These are phyloP conservation scores for Fragilaria radians DNA, from an alignment of 108 stramenopile species.

Conservation along the genomic window DNA sequence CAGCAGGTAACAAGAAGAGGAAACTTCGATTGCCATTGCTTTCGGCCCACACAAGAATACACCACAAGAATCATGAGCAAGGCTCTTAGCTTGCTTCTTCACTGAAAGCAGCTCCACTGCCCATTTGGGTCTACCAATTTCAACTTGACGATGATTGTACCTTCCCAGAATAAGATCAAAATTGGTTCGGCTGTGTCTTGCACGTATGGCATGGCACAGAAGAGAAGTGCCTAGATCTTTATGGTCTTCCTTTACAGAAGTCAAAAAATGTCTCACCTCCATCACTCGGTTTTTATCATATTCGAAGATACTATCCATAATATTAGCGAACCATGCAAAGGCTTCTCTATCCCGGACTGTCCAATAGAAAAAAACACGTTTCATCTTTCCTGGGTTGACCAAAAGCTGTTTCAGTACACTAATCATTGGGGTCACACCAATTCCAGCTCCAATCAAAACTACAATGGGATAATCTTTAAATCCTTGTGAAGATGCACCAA, in stretches of 20 bases:
- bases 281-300: constrained; percentile 6
- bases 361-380: constrained; percentile 16
- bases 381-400: constrained; percentile 10
- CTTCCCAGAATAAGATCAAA: constrained; percentile 10
- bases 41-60: constrained; percentile 14
- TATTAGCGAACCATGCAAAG: constrained; percentile 9
- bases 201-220: constrained; percentile 13
- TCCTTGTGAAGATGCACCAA: constrained; percentile 17
- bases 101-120: constrained; percentile 8
- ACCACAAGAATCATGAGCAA: constrained; percentile 4
- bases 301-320: constrained; percentile 19
- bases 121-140: constrained; percentile 16
- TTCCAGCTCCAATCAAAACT: constrained; percentile 34
- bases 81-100: constrained; percentile 1
- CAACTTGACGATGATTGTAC: constrained; percentile 8
- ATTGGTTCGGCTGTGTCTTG: constrained; percentile 5
- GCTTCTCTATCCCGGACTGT: constrained; percentile 6
- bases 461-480: constrained; percentile 18
- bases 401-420: constrained; percentile 9
- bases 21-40: constrained; percentile 7
- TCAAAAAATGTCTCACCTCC: constrained; percentile 14
- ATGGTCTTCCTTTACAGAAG: constrained; percentile 17
- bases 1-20: not conserved
- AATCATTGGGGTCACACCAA: constrained; percentile 33
- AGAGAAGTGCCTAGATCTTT: constrained; percentile 15